Evolutionary conservation across 345 rosid genomes (phyloP), one percentile per base, ranked within the genome.

Genomic region (Pugionium dolabratum): DNA sequence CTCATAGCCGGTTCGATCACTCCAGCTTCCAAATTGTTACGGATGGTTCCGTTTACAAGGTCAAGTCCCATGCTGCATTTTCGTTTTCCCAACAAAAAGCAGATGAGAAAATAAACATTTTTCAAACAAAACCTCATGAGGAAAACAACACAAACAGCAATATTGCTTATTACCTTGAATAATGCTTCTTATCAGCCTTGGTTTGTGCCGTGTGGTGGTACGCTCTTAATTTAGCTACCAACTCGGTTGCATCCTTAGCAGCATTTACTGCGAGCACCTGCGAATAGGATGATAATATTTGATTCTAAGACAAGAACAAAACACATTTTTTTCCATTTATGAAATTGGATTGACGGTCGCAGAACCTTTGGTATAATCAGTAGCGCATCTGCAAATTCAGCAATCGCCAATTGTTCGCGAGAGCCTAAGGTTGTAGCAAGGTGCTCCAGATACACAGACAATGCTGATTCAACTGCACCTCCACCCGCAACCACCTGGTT

Each of bases 1-100:
- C 99, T 94, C 99, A 94, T 94, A 31, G 97, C 99, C 4, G 99
- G 97, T 64, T 94, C 99, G 28, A 94, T 94, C 25, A 94, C 96
- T 69, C 97, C 99, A 2, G 99, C 99, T 74, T 90, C 99, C 66
- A 94, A 75, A 79, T 88, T 94, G 85, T 90, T 94, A 9, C 97
- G 92, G 71, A 86, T 55, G 1, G 83, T 75, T n/a, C 97, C 99
- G 37, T 88, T 94, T 39, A 71, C 60, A 39, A 94, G 97, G 69
- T 94, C 99, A 47, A 94, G 80, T 59, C 99, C 96, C 97, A 90
- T 88, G 82, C 96, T 94, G 85, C 84, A 48, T 62, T 47, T 4
- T 18, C 4, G 1, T 36, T 73, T 59, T 18, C 4, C 54, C 31
- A 27, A 27, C 59, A 65, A 35, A 43, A 42, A 59, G 34, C 58